Evolutionary conservation across 306 rosid species (phyloP).

Genomic region (Canavalia gladiata): DNA sequence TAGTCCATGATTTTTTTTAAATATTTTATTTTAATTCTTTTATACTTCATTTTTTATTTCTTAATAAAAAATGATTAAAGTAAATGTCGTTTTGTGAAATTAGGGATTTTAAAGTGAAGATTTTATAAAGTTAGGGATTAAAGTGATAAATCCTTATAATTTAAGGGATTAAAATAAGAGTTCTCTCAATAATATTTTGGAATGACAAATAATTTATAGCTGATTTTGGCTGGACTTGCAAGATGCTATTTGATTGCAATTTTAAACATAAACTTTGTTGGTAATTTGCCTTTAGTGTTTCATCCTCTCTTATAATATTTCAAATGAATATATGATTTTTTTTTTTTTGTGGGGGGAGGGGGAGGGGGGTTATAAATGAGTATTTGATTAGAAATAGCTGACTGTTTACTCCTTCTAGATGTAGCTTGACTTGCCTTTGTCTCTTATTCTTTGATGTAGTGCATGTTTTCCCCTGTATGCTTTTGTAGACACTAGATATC

Average conservation of each 20-base stretch:
- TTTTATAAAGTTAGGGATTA: too few relatives aligned
- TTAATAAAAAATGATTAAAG: too few relatives aligned
- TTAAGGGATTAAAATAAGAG: too few relatives aligned
- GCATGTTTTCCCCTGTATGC: constrained; percentile 45
- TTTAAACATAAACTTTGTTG: background rate
- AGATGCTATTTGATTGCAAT: constrained; percentile 24
- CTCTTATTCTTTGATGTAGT: background rate
- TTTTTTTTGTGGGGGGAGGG: background rate
- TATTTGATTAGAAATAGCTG: constrained; percentile 21
- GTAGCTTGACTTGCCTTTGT: constrained; percentile 33
- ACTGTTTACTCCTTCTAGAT: constrained; percentile 28
- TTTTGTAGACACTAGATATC: constrained; percentile 92
- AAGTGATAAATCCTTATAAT: too few relatives aligned
- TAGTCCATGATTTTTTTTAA: too few relatives aligned
- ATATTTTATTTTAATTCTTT: too few relatives aligned
- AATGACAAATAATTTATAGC: background rate
- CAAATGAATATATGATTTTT: constrained; percentile 1
- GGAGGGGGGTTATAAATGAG: background rate
- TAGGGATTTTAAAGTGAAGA: too few relatives aligned
- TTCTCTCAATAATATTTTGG: too few relatives aligned
- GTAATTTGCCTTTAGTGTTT: constrained; percentile 17
- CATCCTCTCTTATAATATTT: background rate
- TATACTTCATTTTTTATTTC: too few relatives aligned
- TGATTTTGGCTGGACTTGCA: constrained; percentile 15
- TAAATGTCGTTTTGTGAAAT: too few relatives aligned